These are phyloP conservation scores for Colletotrichum musicola DNA, from an alignment of 2,329 filamentous ascomycete genomes.

Conservation along the genomic window DNA sequence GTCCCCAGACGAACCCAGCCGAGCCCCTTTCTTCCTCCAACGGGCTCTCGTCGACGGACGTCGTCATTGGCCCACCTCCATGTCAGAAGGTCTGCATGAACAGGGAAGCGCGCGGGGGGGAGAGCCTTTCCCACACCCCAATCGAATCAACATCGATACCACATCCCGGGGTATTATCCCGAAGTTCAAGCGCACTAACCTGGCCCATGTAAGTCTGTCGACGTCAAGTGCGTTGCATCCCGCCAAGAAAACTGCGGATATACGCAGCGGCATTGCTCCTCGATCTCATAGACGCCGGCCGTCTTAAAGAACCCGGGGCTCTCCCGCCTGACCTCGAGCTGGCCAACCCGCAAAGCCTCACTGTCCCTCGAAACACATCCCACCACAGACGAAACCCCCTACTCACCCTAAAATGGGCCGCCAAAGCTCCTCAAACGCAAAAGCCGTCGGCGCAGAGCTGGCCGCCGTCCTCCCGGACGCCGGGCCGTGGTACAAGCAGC, in stretches of 20 bases:
- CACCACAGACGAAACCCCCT: background rate
- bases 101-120: background rate
- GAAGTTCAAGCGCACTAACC: background rate
- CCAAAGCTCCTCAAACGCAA: conserved; percentile 6
- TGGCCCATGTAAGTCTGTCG: background rate
- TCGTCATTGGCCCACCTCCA: conserved; percentile 5
- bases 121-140: too few species aligned
- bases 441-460: conserved; percentile 28
- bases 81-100: background rate
- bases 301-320: background rate
- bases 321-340: too few species aligned
- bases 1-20: background rate
- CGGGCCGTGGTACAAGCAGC: conserved; percentile 55
- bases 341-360: background rate
- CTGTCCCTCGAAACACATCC: background rate
- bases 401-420: background rate
- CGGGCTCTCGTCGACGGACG: background rate
- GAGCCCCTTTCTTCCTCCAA: background rate
- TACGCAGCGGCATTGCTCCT: too few species aligned
- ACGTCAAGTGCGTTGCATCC: background rate
- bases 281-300: too few species aligned
- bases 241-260: background rate
- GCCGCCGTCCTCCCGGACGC: conserved; percentile 54
- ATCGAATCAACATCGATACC: too few species aligned
- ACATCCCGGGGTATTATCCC: background rate